Conservation (phyloP, 768 basidiomycete species). For the Phylloporus sp. region DNA sequence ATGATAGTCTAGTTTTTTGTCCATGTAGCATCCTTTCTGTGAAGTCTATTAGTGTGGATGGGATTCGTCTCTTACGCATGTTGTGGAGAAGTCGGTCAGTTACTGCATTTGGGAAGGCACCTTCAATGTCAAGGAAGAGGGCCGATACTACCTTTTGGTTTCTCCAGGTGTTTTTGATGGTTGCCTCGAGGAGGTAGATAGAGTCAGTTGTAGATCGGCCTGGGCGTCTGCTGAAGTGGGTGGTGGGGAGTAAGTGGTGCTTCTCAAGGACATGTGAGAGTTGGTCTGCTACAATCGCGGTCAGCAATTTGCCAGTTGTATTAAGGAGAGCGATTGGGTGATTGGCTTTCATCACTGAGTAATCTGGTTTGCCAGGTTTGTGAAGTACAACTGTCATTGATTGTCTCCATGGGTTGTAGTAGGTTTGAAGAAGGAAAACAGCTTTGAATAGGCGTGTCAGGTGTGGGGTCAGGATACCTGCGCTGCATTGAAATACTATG, state of each 20-base stretch:
- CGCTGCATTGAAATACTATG: too few relatives aligned
- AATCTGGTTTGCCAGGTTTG: too few relatives aligned
- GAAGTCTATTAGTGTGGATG: background rate
- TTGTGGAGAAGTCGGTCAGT: background rate
- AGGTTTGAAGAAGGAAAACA: too few relatives aligned
- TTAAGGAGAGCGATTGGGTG: conserved; percentile 37
- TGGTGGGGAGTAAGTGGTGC: conserved; percentile 30
- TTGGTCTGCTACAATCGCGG: conserved; percentile 21
- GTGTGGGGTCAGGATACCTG: too few relatives aligned
- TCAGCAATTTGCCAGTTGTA: conserved; percentile 29
- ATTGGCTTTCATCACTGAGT: conserved; percentile 27
- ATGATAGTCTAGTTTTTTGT: conserved; percentile 8
- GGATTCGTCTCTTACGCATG: conserved; percentile 2
- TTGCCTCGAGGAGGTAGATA: background rate
- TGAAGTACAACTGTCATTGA: too few relatives aligned
- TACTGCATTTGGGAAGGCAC: conserved; percentile 3
- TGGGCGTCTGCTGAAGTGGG: background rate
- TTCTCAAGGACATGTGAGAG: conserved; percentile 27
- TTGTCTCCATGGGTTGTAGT: too few relatives aligned
- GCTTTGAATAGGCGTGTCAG: background rate
- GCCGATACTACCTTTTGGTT: background rate
- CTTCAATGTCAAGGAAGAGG: conserved; percentile 3
- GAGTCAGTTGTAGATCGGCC: background rate
- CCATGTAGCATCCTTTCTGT: conserved; percentile 4
- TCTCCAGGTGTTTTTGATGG: background rate